Evolutionary conservation across 805 yeast genomes (phyloP), one percentile per base, ranked within the genome.

Genomic region (Starmerella floris): DNA sequence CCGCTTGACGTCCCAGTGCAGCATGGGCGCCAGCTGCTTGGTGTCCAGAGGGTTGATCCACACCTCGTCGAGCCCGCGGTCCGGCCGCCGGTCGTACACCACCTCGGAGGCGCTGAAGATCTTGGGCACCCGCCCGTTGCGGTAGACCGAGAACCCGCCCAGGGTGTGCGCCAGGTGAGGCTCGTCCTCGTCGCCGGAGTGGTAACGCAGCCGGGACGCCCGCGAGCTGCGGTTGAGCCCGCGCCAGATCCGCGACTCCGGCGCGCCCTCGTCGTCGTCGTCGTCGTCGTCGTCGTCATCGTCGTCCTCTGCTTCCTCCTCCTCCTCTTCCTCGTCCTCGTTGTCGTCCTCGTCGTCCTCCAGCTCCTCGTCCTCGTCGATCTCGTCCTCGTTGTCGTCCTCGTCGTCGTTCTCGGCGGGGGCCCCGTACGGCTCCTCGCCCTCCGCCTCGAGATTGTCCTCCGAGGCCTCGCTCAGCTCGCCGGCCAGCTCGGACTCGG

Each of bases 301-400:
- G 8, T 26, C 39, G 5, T 19, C 39, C 13, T 32, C 42, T 3
- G 11, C 35, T 23, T 39, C 37, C 10, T 17, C 17, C 20, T 26
- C 19, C 34, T 11, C 40, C 9, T 5, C 16, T 3, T 11, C 30
- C 23, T 33, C 37, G 19, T n/a, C 20, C n/a, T 20, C 6, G 4
- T 28, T 30, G 30, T 20, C 27, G 15, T 37, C 40, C 3, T 37
- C 34, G 25, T 28, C 32, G 17, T 39, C 41, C 23, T 30, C 30
- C 4, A 20, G 36, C 11, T 30, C 27, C 4, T 3, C 26, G 4
- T 39, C 35, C 17, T 20, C 36, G 13, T 30, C 30, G 13, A 16
- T 9, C 17, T 5, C 36, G 10, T 9, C 16, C 19, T 30, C 36
- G 4, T 30, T 22, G 30, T 13, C 31, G 30, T 30, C 37, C n/a